Evolutionary conservation across 169 alveolate genomes (phyloP).

Genomic region (Eimeria acervulina): DNA sequence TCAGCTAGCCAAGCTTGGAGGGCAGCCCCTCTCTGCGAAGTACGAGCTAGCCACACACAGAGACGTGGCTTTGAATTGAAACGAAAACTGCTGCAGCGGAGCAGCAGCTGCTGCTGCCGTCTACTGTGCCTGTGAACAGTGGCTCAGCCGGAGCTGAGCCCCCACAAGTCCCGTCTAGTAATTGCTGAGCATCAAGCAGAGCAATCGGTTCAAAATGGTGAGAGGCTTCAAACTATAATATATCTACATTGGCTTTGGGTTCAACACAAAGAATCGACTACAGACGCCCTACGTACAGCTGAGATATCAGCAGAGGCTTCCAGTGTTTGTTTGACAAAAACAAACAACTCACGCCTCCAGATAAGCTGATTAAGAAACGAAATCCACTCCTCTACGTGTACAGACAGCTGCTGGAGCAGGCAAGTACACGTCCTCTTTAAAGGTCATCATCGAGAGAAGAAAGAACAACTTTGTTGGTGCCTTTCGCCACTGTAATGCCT

Average conservation of each 20-base stretch:
- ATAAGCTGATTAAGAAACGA: neutral
- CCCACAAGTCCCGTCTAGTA: no score
- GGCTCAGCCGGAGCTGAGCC: no score
- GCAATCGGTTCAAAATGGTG: no score
- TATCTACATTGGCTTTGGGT: no score
- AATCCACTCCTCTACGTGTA: neutral
- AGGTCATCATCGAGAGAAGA: slow-evolving; percentile 33
- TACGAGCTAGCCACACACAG: neutral
- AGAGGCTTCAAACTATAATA: no score
- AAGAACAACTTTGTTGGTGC: neutral
- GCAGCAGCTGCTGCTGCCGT: neutral
- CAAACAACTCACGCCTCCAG: no score
- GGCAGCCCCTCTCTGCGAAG: no score
- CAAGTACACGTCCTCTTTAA: neutral
- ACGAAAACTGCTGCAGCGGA: neutral
- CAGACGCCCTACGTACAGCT: neutral
- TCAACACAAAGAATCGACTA: no score
- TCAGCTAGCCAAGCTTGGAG: no score
- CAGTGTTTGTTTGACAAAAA: no score
- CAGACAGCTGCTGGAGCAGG: neutral
- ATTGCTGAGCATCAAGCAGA: no score
- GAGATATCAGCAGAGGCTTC: neutral
- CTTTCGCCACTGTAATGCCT: neutral
- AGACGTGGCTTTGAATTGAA: neutral
- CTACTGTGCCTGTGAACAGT: no score